These are phyloP conservation scores for Pelargonium citronellum DNA, from an alignment of 441 rosid species.

Conservation along the genomic window DNA sequence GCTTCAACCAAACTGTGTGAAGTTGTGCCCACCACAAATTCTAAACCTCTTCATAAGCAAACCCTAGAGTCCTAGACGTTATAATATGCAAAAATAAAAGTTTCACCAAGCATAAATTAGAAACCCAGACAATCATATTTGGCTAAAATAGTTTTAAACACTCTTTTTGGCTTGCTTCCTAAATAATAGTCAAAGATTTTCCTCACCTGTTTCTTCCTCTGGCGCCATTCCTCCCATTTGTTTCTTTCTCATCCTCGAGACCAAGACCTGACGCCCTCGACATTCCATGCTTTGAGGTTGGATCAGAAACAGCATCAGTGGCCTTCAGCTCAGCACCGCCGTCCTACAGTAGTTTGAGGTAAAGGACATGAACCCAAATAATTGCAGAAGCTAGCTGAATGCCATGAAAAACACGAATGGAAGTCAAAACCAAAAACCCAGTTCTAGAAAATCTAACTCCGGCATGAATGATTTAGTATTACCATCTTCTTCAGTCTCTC, in stretches of 20 bases:
- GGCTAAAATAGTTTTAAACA: background rate
- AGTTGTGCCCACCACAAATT: background rate
- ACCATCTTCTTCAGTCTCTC: constrained; percentile 64
- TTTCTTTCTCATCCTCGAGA: constrained; percentile 43
- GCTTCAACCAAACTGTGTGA: background rate
- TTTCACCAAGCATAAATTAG: background rate
- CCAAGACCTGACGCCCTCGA: constrained; percentile 36
- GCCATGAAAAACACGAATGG: constrained; percentile 68
- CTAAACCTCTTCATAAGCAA: background rate
- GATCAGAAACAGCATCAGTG: constrained; percentile 38
- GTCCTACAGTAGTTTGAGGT: constrained; percentile 99
- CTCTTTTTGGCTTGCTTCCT: background rate
- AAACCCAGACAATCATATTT: background rate
- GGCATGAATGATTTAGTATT: constrained; percentile 65
- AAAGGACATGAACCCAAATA: constrained; percentile 99
- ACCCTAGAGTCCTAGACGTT: background rate
- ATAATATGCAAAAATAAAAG: background rate
- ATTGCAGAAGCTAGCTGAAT: constrained; percentile 99
- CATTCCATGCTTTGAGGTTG: constrained; percentile 28
- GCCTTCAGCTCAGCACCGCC: constrained; percentile 47
- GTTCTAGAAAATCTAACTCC: constrained; percentile 41
- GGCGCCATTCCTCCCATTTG: constrained; percentile 48
- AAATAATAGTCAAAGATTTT: background rate
- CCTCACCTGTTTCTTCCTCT: constrained; percentile 59
- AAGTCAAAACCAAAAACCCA: constrained; percentile 62